A percentile compares a stretch with the other conserved stretches of the same genome.
Evolutionary conservation across 192 early-diverging fungal species (phyloP).

Genomic region (Dimargaris cristalligena): DNA sequence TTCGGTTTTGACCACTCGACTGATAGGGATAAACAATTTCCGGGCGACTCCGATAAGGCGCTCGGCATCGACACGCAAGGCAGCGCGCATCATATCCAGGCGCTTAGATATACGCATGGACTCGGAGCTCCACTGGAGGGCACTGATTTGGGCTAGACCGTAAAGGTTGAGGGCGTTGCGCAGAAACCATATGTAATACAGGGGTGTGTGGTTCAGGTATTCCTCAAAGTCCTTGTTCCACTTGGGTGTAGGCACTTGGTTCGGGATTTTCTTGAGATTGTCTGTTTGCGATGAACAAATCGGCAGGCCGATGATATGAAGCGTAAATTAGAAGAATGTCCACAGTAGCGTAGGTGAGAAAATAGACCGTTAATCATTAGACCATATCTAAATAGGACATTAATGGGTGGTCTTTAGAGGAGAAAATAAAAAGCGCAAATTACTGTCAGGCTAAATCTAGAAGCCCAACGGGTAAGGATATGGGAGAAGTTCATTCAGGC

Average conservation of each 20-base stretch:
- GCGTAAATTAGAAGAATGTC: too few species aligned
- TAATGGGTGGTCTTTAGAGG: too few species aligned
- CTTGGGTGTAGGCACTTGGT: constrained; percentile 23
- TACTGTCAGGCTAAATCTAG: too few species aligned
- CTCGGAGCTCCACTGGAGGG: constrained; percentile 12
- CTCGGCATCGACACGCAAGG: constrained; percentile 15
- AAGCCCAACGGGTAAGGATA: too few species aligned
- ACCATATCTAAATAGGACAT: too few species aligned
- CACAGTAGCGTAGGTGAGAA: too few species aligned
- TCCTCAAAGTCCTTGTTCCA: constrained; percentile 40
- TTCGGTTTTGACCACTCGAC: constrained; percentile 15
- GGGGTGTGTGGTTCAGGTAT: constrained; percentile 44
- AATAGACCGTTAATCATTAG: too few species aligned
- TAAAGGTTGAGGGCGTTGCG: constrained; percentile 27
- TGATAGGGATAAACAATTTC: constrained; percentile 17
- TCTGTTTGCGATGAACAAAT: too few species aligned
- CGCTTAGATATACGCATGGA: constrained; percentile 17
- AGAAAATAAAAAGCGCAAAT: too few species aligned
- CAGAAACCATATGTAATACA: constrained; percentile 41
- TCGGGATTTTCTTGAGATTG: constrained; percentile 21
- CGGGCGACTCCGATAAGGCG: constrained; percentile 5
- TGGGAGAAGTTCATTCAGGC: too few species aligned
- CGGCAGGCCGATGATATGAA: too few species aligned
- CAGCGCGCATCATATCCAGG: constrained; percentile 16
- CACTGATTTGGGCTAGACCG: constrained; percentile 14